Conservation (phyloP, 257 asterid species). For the Scutellaria barbata region DNA sequence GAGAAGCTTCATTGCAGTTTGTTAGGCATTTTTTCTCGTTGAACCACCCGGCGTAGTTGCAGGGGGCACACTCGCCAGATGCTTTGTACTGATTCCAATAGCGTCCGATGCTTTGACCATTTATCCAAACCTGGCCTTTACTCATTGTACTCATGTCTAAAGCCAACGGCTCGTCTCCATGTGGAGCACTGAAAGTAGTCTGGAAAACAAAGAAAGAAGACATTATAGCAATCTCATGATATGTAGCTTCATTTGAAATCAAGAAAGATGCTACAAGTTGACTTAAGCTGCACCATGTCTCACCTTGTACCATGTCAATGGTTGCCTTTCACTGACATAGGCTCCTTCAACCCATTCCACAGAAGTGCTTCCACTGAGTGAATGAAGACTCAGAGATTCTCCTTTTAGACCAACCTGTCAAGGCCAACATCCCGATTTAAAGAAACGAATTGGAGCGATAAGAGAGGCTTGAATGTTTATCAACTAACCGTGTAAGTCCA, state of each 20-base stretch:
- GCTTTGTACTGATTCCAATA: slow-evolving; percentile 88
- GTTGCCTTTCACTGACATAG: slow-evolving; percentile 68
- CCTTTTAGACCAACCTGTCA: slow-evolving; percentile 88
- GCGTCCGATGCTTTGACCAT: slow-evolving; percentile 89
- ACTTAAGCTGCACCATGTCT: neutral
- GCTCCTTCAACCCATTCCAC: slow-evolving; percentile 89
- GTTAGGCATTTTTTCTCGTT: slow-evolving; percentile 75
- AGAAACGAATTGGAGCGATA: slow-evolving; percentile 2
- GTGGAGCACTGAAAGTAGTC: slow-evolving; percentile 88
- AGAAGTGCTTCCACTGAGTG: slow-evolving; percentile 82
- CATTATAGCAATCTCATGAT: neutral
- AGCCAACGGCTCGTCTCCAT: slow-evolving; percentile 86
- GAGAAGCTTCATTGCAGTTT: slow-evolving; percentile 87
- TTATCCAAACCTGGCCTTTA: slow-evolving; percentile 97
- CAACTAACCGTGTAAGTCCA: slow-evolving; percentile 87
- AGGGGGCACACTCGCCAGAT: slow-evolving; percentile 63
- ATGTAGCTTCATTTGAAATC: slow-evolving; percentile 12
- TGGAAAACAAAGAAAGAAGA: slow-evolving; percentile 38
- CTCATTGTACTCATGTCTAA: slow-evolving; percentile 92
- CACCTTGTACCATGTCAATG: slow-evolving; percentile 95
- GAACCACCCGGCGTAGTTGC: slow-evolving; percentile 83
- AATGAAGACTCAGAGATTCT: slow-evolving; percentile 87
- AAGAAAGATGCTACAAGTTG: neutral
- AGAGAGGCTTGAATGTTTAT: slow-evolving; percentile 2
- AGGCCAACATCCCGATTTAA: slow-evolving; percentile 22